phyloP scores from a whole-genome alignment of 768 basidiomycete species.

The Candolleomyces efflorescens region DNA sequence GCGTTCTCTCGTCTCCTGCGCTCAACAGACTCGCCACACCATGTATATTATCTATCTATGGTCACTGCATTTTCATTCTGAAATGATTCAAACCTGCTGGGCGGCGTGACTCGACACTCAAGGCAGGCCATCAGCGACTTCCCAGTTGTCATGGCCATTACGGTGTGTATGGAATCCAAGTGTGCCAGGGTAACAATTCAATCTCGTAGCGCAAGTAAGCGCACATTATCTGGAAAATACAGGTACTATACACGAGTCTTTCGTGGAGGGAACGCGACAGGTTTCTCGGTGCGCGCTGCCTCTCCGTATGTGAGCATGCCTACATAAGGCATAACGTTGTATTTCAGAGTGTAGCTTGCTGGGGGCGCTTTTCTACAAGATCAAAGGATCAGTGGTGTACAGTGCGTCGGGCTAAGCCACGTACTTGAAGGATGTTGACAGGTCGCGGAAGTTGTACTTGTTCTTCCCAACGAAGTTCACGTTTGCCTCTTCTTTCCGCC shows the following conservation, averaged over 20 bases:
- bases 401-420: conserved; percentile 20
- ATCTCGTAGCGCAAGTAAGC: background rate
- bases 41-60: no score
- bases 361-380: conserved; percentile 52
- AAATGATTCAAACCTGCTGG: no score
- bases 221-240: background rate
- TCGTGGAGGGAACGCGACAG: conserved; percentile 35
- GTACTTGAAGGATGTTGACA: conserved; percentile 71
- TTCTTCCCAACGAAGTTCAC: conserved; percentile 66
- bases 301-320: conserved; percentile 78
- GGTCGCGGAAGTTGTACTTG: conserved; percentile 81
- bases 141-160: no score
- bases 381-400: no score
- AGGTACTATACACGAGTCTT: conserved; percentile 35
- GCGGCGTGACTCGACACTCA: no score
- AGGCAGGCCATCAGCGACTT: no score
- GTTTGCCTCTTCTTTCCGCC: conserved; percentile 70
- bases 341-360: conserved; percentile 72
- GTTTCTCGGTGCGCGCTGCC: conserved; percentile 42
- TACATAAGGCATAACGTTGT: conserved; percentile 90
- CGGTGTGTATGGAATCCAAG: background rate
- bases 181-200: background rate
- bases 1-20: background rate
- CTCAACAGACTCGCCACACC: background rate
- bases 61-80: no score